Percentiles rank a stretch among this genome's conserved stretches.
These are phyloP conservation scores for Barnettozyma salicaria DNA, from an alignment of 805 yeast species.

Conservation along the genomic window DNA sequence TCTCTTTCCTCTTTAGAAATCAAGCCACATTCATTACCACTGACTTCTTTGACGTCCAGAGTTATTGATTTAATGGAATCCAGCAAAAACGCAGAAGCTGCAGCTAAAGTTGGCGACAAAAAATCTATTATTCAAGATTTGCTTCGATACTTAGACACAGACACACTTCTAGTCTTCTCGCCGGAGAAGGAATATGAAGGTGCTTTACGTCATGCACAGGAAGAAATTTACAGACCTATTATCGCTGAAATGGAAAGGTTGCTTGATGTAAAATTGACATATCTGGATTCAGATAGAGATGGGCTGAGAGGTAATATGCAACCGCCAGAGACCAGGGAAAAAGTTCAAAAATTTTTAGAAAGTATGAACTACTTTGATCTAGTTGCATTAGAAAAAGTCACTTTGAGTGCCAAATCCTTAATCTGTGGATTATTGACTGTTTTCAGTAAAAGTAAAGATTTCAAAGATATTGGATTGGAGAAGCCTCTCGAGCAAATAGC, in stretches of 20 bases:
- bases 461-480: slow-evolving; percentile 37
- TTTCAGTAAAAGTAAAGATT: slow-evolving; percentile 36
- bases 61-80: slow-evolving; percentile 66
- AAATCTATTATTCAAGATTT: slow-evolving; percentile 53
- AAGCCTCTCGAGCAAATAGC: slow-evolving; percentile 63
- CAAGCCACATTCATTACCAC: slow-evolving; percentile 74
- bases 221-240: slow-evolving; percentile 68
- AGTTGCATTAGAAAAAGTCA: slow-evolving; percentile 87
- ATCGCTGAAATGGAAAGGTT: slow-evolving; percentile 59
- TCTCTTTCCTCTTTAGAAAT: slow-evolving; percentile 58
- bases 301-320: slow-evolving; percentile 83
- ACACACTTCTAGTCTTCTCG: slow-evolving; percentile 82
- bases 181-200: slow-evolving; percentile 82
- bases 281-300: slow-evolving; percentile 73
- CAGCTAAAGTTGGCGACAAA: slow-evolving; percentile 55
- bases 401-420: slow-evolving; percentile 79
- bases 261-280: slow-evolving; percentile 41
- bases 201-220: slow-evolving; percentile 69
- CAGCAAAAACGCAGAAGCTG: slow-evolving; percentile 36
- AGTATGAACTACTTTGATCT: slow-evolving; percentile 66
- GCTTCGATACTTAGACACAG: slow-evolving; percentile 87
- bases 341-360: slow-evolving; percentile 61
- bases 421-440: slow-evolving; percentile 71
- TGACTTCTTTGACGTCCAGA: slow-evolving; percentile 82
- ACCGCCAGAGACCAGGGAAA: slow-evolving; percentile 46